Conservation (phyloP, 176 grass and related monocot species). For the Neostapfia colusana region DNA sequence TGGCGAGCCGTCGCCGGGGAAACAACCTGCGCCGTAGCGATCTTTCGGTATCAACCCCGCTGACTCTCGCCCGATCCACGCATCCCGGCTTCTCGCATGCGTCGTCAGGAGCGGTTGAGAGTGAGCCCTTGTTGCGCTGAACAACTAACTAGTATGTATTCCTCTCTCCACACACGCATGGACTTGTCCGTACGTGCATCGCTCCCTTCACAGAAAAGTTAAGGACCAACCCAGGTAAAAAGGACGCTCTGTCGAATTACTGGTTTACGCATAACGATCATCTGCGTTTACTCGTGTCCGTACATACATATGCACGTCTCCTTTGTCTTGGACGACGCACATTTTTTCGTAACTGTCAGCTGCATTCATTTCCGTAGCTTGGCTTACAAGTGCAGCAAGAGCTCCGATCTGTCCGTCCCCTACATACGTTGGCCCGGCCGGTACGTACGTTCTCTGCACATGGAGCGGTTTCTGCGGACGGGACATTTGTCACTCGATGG, state of each 20-base stretch:
- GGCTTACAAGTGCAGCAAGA: conserved; percentile 54
- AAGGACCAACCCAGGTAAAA: too few relatives aligned
- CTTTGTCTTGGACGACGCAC: conserved; percentile 11
- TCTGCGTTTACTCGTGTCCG: not conserved
- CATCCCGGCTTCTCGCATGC: not conserved
- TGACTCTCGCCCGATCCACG: conserved; percentile 14
- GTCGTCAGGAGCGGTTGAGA: not conserved
- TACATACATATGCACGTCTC: not conserved
- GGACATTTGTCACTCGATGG: conserved; percentile 32
- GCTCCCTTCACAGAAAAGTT: too few relatives aligned
- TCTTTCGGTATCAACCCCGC: conserved; percentile 41
- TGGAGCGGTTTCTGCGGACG: conserved; percentile 32
- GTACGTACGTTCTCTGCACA: conserved; percentile 22
- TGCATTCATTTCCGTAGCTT: conserved; percentile 55
- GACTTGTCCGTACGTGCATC: too few relatives aligned
- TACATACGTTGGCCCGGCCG: not conserved
- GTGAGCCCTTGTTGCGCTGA: not conserved
- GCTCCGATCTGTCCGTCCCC: not conserved
- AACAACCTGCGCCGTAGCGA: not conserved
- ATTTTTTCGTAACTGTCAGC: conserved; percentile 25
- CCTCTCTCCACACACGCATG: too few relatives aligned
- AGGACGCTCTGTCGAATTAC: too few relatives aligned
- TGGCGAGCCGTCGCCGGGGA: not conserved
- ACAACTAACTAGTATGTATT: not conserved
- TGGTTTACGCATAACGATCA: too few relatives aligned